Evolutionary conservation across 805 yeast species (phyloP).

Genomic region (Wickerhamiella brachini): DNA sequence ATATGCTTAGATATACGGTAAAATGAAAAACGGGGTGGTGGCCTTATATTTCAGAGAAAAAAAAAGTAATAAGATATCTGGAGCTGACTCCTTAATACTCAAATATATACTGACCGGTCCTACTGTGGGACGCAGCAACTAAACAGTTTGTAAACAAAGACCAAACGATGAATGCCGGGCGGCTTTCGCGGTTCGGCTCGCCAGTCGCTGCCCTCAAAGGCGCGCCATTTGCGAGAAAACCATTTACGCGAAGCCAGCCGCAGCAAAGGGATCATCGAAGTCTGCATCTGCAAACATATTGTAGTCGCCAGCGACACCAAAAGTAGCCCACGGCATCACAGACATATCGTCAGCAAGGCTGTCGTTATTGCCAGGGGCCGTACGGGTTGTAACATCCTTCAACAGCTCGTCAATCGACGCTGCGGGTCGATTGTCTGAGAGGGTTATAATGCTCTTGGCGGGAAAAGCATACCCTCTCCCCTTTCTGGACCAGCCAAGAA

Average conservation of each 20-base stretch:
- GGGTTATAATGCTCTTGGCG: slow-evolving; percentile 9
- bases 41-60: no score
- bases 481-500: not conserved
- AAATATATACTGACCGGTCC: not conserved
- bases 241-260: slow-evolving; percentile 1
- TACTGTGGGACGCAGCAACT: not conserved
- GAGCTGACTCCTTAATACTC: not conserved
- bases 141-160: not conserved
- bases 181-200: not conserved
- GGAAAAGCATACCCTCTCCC: not conserved
- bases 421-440: slow-evolving; percentile 17
- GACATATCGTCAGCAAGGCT: slow-evolving; percentile 3
- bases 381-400: slow-evolving; percentile 13
- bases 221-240: slow-evolving; percentile 17
- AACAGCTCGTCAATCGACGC: slow-evolving; percentile 22
- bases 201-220: slow-evolving; percentile 2
- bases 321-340: slow-evolving; percentile 8
- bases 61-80: not conserved
- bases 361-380: slow-evolving; percentile 16
- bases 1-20: no score
- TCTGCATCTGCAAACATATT: slow-evolving; percentile 18
- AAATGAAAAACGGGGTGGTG: no score
- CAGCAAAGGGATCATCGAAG: not conserved
- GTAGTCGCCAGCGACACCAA: slow-evolving; percentile 16
- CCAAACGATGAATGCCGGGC: not conserved